These are phyloP conservation scores for Ceratocystis ficicola DNA, from an alignment of 2,329 filamentous ascomycete genomes.

Conservation along the genomic window DNA sequence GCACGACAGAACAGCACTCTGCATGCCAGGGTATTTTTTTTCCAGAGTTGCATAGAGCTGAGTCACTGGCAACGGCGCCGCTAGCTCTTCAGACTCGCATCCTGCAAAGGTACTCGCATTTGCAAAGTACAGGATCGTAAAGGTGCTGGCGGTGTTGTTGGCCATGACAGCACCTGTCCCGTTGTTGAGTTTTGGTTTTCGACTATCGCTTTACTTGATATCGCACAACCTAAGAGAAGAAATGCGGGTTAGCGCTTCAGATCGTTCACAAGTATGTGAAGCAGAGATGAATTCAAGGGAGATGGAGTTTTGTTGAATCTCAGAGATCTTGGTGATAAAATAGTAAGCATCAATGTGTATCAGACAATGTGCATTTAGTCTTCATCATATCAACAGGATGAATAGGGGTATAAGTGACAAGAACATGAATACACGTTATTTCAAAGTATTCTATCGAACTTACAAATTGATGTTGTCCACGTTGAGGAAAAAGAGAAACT, in stretches of 20 bases:
- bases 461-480: constrained; percentile 28
- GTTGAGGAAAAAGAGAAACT: constrained; percentile 16
- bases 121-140: constrained; percentile 74
- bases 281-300: neutral
- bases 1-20: constrained; percentile 53
- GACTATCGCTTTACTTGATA: neutral
- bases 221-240: neutral
- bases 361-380: constrained; percentile 46
- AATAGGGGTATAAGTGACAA: neutral
- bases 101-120: constrained; percentile 57
- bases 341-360: constrained; percentile 42
- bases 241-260: neutral
- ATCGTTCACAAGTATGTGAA: neutral
- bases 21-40: constrained; percentile 56
- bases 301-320: constrained; percentile 29
- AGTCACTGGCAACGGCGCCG: constrained; percentile 51
- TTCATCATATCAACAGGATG: constrained; percentile 37
- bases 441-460: constrained; percentile 23
- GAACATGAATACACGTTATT: neutral
- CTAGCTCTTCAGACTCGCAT: constrained; percentile 52
- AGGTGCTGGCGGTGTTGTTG: constrained; percentile 29
- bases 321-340: constrained; percentile 64
- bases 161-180: neutral
- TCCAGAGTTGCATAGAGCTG: constrained; percentile 59
- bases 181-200: neutral